Evolutionary conservation across 768 basidiomycete genomes (phyloP).

Genomic region (Kondoa subrosea): DNA sequence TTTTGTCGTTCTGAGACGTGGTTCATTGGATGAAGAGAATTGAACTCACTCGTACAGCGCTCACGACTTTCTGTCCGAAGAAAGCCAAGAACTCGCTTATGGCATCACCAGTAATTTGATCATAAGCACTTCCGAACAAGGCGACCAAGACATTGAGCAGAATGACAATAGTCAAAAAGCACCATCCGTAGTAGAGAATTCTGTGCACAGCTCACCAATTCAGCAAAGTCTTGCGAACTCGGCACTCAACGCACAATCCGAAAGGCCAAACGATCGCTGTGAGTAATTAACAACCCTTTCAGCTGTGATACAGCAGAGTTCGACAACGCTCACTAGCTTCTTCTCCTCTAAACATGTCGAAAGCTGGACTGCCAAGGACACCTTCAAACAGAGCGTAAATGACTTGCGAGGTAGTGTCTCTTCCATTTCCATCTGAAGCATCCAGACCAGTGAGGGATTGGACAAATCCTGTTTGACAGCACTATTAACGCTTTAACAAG

Average conservation of each 20-base stretch:
- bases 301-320: conserved; percentile 23
- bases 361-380: conserved; percentile 31
- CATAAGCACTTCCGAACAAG: conserved; percentile 33
- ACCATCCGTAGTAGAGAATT: conserved; percentile 26
- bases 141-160: conserved; percentile 39
- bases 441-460: conserved; percentile 33
- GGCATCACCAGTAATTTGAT: conserved; percentile 32
- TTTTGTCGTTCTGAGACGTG: too few relatives aligned
- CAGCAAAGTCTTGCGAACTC: not conserved
- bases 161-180: conserved; percentile 35
- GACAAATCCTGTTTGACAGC: conserved; percentile 29
- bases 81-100: conserved; percentile 31
- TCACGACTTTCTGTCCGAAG: conserved; percentile 35
- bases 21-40: too few relatives aligned
- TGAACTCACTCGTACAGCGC: conserved; percentile 14
- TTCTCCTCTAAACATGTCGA: conserved; percentile 20
- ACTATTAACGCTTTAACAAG: too few relatives aligned
- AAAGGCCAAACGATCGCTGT: conserved; percentile 9
- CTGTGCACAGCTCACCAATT: conserved; percentile 7
- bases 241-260: not conserved
- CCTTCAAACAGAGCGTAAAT: conserved; percentile 34
- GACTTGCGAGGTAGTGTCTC: conserved; percentile 21
- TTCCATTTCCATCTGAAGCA: conserved; percentile 15
- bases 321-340: conserved; percentile 21
- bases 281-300: conserved; percentile 5